Evolutionary conservation across 306 rosid species (phyloP).

Genomic region (Lathyrus sativus): DNA sequence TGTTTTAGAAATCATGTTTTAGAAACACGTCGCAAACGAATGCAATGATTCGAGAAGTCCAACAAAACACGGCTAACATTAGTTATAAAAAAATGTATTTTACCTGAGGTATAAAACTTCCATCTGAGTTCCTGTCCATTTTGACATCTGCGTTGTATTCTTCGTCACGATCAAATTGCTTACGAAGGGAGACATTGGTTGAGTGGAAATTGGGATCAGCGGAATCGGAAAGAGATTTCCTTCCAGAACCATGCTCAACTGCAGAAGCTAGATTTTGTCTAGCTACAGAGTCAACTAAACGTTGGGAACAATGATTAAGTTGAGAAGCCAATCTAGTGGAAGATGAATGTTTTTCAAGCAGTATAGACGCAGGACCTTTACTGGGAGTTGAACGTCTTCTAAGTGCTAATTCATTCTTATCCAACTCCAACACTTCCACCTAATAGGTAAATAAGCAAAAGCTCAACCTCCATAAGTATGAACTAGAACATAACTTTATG

Average conservation of each 20-base stretch:
- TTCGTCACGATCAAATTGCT: constrained; percentile 73
- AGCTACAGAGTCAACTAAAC: constrained; percentile 62
- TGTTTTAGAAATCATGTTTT: constrained; percentile 26
- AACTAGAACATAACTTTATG: constrained; percentile 14
- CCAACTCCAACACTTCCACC: constrained; percentile 84
- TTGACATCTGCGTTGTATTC: constrained; percentile 56
- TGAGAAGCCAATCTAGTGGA: constrained; percentile 59
- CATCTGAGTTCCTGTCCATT: constrained; percentile 62
- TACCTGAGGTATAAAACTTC: constrained; percentile 63
- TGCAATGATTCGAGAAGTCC: constrained; percentile 1
- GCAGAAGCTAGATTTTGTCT: constrained; percentile 80
- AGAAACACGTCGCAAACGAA: constrained; percentile 6
- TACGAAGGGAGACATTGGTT: constrained; percentile 66
- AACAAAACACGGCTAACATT: constrained; percentile 1
- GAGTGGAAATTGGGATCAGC: constrained; percentile 56
- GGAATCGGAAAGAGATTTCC: constrained; percentile 84
- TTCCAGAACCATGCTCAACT: constrained; percentile 85
- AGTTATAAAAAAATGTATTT: constrained; percentile 3
- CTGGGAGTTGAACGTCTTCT: constrained; percentile 56
- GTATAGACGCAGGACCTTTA: constrained; percentile 54
- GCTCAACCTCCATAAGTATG: constrained; percentile 13
- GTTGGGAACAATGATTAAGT: constrained; percentile 61
- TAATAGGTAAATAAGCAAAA: constrained; percentile 35
- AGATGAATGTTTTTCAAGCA: constrained; percentile 56
- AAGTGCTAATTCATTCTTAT: constrained; percentile 55